These are phyloP conservation scores for Cryptomeria japonica DNA, from an alignment of 75 land plant genomes.

Conservation along the genomic window DNA sequence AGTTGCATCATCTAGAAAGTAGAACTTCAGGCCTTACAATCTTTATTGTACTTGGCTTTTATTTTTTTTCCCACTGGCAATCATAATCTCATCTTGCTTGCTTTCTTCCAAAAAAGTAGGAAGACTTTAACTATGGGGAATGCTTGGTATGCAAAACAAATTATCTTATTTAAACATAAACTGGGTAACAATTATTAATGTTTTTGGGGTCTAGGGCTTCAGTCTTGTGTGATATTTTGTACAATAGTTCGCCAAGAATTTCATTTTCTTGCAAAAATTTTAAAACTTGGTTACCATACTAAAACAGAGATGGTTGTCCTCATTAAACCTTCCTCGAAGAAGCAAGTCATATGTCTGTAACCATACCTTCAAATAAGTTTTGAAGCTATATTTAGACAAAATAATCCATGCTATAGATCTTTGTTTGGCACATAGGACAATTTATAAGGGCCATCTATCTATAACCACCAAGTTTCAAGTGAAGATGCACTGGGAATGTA, in stretches of 20 bases:
- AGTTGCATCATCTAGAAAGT: neutral
- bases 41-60: neutral
- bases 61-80: neutral
- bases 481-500: neutral
- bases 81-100: neutral
- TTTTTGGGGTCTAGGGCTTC: neutral
- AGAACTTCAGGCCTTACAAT: neutral
- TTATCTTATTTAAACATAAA: neutral
- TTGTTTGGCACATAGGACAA: neutral
- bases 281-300: neutral
- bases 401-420: neutral
- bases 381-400: neutral
- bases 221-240: neutral
- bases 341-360: neutral
- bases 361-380: neutral
- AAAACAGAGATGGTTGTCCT: neutral
- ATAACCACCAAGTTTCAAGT: neutral
- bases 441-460: neutral
- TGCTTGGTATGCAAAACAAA: neutral
- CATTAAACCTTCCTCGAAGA: neutral
- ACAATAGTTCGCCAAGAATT: neutral
- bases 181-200: neutral
- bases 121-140: neutral
- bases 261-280: neutral
- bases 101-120: neutral